Percentiles rank a stretch among this genome's conserved stretches.
Evolutionary conservation across 2,329 filamentous ascomycete species (phyloP).

Genomic region (Claviceps sp.): DNA sequence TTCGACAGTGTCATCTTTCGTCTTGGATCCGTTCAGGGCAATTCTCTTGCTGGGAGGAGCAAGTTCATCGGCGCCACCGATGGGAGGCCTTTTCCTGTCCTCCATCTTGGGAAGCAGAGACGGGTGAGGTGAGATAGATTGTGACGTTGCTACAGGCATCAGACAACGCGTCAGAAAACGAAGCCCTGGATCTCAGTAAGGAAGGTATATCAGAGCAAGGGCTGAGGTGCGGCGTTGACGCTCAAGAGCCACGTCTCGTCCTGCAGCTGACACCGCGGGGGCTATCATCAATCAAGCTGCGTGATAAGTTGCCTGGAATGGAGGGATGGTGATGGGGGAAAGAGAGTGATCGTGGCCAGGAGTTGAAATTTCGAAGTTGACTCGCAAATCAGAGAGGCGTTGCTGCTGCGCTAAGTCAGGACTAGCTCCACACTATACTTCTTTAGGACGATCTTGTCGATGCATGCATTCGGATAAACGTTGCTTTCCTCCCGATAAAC

Average conservation of each 20-base stretch:
- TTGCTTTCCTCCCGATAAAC: slow-evolving; percentile 9
- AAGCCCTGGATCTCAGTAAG: slow-evolving; percentile 26
- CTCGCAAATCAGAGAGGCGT: slow-evolving; percentile 26
- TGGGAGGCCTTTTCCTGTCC: slow-evolving; percentile 93
- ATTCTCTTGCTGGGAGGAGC: slow-evolving; percentile 86
- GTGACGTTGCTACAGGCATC: slow-evolving; percentile 76
- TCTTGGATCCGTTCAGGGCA: slow-evolving; percentile 65
- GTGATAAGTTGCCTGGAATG: slow-evolving; percentile 17
- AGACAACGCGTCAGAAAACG: slow-evolving; percentile 36
- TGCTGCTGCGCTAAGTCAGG: slow-evolving; percentile 20
- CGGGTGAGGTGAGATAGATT: slow-evolving; percentile 57
- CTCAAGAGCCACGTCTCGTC: slow-evolving; percentile 22
- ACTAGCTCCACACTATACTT: slow-evolving; percentile 22
- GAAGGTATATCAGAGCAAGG: slow-evolving; percentile 16
- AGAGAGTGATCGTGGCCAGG: slow-evolving; percentile 21
- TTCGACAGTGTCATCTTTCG: slow-evolving; percentile 41
- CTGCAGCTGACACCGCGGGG: slow-evolving; percentile 17
- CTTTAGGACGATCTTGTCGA: slow-evolving; percentile 20
- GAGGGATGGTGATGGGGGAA: slow-evolving; percentile 18
- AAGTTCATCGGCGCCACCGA: slow-evolving; percentile 65
- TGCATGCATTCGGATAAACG: slow-evolving; percentile 20
- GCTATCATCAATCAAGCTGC: slow-evolving; percentile 23
- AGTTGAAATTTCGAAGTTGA: slow-evolving; percentile 33
- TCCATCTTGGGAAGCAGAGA: slow-evolving; percentile 92
- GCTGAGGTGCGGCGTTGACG: slow-evolving; percentile 13